Percentiles rank a stretch among this genome's conserved stretches.
phyloP scores from a whole-genome alignment of 2,329 filamentous ascomycete species.

The Penicillium sp. region DNA sequence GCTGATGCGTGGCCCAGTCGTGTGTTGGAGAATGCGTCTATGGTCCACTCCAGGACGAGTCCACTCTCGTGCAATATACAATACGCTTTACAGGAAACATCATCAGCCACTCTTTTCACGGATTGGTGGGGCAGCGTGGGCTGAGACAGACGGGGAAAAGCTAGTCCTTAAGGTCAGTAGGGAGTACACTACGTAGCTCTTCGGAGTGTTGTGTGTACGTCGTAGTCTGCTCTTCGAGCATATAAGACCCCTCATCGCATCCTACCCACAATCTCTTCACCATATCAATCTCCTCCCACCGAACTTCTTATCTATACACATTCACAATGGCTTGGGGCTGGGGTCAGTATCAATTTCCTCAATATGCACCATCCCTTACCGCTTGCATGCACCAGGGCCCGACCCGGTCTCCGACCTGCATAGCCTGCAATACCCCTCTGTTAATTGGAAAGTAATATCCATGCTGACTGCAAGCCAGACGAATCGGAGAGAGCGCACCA shows the following conservation, averaged over 20 bases:
- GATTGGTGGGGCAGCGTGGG: constrained; percentile 14
- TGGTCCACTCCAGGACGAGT: background rate
- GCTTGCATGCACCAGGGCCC: constrained; percentile 3
- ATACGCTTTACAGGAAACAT: background rate
- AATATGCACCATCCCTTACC: background rate
- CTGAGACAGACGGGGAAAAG: constrained; percentile 18
- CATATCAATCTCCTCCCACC: constrained; percentile 3
- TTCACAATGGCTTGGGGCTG: constrained; percentile 39
- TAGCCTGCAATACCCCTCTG: background rate
- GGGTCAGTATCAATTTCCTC: constrained; percentile 25
- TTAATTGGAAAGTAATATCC: background rate
- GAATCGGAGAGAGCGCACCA: constrained; percentile 55
- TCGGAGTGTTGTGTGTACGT: constrained; percentile 13
- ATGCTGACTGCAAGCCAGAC: constrained; percentile 36
- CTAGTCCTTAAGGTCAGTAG: background rate
- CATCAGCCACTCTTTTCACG: constrained; percentile 16
- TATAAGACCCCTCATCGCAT: constrained; percentile 20
- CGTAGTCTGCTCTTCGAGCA: constrained; percentile 4
- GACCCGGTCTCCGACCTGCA: constrained; percentile 3
- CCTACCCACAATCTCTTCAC: background rate
- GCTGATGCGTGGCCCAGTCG: constrained; percentile 14
- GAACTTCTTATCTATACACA: constrained; percentile 9
- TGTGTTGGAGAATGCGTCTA: constrained; percentile 2
- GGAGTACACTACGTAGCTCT: constrained; percentile 16
- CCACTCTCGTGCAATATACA: background rate